Conservation (phyloP, 2,329 filamentous ascomycete species). For the Trichoderma aggressivum region DNA sequence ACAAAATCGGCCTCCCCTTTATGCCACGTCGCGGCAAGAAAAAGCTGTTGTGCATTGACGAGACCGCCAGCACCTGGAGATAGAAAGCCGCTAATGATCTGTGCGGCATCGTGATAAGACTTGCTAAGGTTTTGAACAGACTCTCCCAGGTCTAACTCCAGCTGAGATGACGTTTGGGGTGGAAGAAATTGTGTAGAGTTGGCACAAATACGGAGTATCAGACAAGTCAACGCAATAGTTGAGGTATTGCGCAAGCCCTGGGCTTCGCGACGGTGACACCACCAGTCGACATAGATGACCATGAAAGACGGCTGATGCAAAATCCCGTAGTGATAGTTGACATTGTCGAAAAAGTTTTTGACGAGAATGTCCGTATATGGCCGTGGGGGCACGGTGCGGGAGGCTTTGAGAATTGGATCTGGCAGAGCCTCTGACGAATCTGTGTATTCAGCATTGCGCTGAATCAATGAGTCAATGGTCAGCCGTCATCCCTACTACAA, state of each 20-base stretch:
- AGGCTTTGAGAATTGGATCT: background rate
- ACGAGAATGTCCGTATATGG: constrained; percentile 1
- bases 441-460: background rate
- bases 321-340: constrained; percentile 3
- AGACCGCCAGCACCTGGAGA: background rate
- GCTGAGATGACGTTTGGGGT: background rate
- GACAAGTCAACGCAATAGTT: background rate
- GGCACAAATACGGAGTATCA: constrained; percentile 7
- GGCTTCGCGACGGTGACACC: background rate
- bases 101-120: background rate
- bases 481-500: background rate
- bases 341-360: background rate
- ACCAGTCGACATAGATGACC: background rate
- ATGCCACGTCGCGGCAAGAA: background rate
- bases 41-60: background rate
- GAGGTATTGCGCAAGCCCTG: background rate
- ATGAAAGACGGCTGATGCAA: constrained; percentile 7
- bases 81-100: background rate
- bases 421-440: background rate
- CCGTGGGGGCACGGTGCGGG: background rate
- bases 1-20: constrained; percentile 9
- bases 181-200: constrained; percentile 3
- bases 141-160: background rate
- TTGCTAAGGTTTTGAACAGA: background rate
- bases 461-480: background rate